phyloP scores from a whole-genome alignment of 2,329 filamentous ascomycete species.

The Shiraia bambusicola region DNA sequence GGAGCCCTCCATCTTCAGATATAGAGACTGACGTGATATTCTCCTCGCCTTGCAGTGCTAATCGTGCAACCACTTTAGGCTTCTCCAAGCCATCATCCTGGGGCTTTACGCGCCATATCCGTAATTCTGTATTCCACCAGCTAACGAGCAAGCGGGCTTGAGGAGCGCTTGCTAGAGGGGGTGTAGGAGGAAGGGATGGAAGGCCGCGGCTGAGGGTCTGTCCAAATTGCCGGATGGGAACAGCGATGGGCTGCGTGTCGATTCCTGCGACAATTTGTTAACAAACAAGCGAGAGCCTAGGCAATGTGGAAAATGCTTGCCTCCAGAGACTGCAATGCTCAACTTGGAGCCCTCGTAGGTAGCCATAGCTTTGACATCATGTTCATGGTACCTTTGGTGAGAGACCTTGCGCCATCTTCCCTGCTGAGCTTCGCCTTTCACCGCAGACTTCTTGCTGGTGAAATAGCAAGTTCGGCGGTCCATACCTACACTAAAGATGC shows the following conservation, averaged over 20 bases:
- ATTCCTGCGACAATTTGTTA: constrained; percentile 61
- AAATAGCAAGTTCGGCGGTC: constrained; percentile 86
- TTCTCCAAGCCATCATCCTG: constrained; percentile 50
- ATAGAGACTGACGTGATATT: constrained; percentile 77
- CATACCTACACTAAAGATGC: constrained; percentile 87
- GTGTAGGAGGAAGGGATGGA: constrained; percentile 78
- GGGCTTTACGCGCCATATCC: constrained; percentile 70
- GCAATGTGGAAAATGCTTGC: constrained; percentile 50
- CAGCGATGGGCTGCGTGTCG: constrained; percentile 78
- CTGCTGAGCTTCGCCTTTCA: constrained; percentile 44
- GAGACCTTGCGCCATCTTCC: constrained; percentile 76
- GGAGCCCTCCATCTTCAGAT: constrained; percentile 68
- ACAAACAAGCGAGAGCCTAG: constrained; percentile 1
- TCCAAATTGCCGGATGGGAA: constrained; percentile 75
- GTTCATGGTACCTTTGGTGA: constrained; percentile 82
- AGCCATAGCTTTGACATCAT: constrained; percentile 94
- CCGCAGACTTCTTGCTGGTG: constrained; percentile 47
- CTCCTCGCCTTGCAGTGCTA: constrained; percentile 63
- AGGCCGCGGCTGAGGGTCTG: constrained; percentile 80
- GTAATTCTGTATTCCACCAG: constrained; percentile 89
- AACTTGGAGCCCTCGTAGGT: constrained; percentile 81
- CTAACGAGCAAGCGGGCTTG: constrained; percentile 75
- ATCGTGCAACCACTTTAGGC: constrained; percentile 44
- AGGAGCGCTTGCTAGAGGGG: constrained; percentile 71
- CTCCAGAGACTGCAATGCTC: constrained; percentile 89